A percentile compares a stretch with the other conserved stretches of the same genome.
Conservation (phyloP, 345 rosid species). For the Euphorbia lathyris region DNA sequence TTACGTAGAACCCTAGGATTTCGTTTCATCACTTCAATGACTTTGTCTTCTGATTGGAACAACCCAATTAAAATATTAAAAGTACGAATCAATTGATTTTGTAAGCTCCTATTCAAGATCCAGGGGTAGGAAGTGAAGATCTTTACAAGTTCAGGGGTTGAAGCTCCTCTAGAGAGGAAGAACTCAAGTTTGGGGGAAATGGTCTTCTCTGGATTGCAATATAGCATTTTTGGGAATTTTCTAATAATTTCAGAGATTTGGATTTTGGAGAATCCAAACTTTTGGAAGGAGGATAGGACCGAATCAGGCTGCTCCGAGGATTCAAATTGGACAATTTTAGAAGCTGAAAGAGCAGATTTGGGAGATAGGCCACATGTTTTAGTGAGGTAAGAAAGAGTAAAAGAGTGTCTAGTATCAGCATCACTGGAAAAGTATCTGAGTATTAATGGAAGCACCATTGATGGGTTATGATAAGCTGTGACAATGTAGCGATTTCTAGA, state of each 20-base stretch:
- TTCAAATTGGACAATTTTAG: too few relatives aligned
- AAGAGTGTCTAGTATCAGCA: conserved; percentile 6
- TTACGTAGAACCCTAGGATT: background rate
- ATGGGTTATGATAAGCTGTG: background rate
- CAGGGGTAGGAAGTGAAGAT: too few relatives aligned
- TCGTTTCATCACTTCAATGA: background rate
- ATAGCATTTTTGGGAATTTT: conserved; percentile 11
- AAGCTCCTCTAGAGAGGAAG: too few relatives aligned
- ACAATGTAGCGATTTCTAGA: background rate
- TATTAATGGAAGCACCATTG: background rate
- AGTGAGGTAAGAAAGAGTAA: conserved; percentile 39
- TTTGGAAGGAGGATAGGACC: too few relatives aligned
- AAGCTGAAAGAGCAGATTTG: too few relatives aligned
- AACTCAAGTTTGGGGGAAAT: too few relatives aligned
- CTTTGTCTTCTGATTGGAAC: background rate
- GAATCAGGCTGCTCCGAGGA: too few relatives aligned
- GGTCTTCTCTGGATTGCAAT: conserved; percentile 17
- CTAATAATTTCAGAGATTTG: conserved; percentile 20
- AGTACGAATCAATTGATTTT: too few relatives aligned
- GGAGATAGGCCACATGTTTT: too few relatives aligned
- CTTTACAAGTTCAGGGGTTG: too few relatives aligned
- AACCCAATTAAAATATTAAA: conserved; percentile 31
- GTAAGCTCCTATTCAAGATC: too few relatives aligned
- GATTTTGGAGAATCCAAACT: conserved; percentile 25
- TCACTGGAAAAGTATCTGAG: conserved; percentile 7